Evolutionary conservation across 805 yeast genomes (phyloP).

Genomic region (Suhomyces vadensis): DNA sequence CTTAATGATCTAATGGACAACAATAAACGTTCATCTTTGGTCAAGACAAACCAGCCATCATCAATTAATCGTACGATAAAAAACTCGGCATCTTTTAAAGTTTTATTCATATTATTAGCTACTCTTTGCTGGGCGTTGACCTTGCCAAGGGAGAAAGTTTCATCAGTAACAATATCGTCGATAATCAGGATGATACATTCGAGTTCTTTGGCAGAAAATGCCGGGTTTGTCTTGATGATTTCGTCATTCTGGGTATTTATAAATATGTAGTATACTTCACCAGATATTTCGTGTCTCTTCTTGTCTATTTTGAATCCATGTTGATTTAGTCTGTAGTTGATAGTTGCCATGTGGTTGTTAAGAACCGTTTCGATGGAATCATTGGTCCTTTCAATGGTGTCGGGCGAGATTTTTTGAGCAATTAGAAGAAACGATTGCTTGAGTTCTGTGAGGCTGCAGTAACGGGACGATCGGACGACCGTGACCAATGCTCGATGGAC

Average conservation of each 20-base stretch:
- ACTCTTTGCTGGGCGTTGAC: slow-evolving; percentile 37
- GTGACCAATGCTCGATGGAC: slow-evolving; percentile 27
- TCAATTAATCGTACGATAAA: slow-evolving; percentile 43
- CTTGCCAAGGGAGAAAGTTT: slow-evolving; percentile 34
- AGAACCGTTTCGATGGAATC: slow-evolving; percentile 10
- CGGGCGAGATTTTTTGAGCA: slow-evolving; percentile 3
- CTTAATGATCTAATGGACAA: slow-evolving; percentile 44
- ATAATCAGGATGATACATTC: slow-evolving; percentile 46
- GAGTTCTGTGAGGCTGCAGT: slow-evolving; percentile 21
- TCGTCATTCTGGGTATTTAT: slow-evolving; percentile 44
- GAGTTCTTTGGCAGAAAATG: slow-evolving; percentile 39
- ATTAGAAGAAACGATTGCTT: slow-evolving; percentile 23
- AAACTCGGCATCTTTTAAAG: slow-evolving; percentile 37
- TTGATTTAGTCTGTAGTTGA: slow-evolving; percentile 32
- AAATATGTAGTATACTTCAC: slow-evolving; percentile 34
- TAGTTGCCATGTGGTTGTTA: slow-evolving; percentile 24
- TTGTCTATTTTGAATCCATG: slow-evolving; percentile 47
- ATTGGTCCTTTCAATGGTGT: slow-evolving; percentile 3
- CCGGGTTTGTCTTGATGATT: slow-evolving; percentile 40
- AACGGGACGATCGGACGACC: slow-evolving; percentile 29
- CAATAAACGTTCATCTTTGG: slow-evolving; percentile 33
- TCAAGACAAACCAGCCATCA: slow-evolving; percentile 54
- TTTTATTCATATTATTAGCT: slow-evolving; percentile 24
- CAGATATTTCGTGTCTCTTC: slow-evolving; percentile 36
- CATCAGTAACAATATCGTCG: slow-evolving; percentile 43